A percentile compares a stretch with the other conserved stretches of the same genome.
These are phyloP conservation scores for Dianthus caryophyllus DNA, from an alignment of 148 eudicot genomes.

Conservation along the genomic window DNA sequence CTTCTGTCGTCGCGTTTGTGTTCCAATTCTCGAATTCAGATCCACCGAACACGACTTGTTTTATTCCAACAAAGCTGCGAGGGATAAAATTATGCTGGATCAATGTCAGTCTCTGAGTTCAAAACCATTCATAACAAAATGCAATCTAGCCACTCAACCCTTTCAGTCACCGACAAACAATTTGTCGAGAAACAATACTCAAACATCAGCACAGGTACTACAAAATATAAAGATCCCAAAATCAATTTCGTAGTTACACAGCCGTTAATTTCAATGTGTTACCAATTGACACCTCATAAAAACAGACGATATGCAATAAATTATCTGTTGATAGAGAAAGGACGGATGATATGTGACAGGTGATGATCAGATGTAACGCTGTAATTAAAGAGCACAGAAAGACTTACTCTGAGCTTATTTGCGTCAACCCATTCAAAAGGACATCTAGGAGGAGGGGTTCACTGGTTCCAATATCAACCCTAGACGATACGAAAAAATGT, in stretches of 20 bases:
- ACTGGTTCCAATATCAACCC: constrained; percentile 90
- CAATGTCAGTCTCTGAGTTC: background rate
- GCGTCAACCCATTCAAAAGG: constrained; percentile 72
- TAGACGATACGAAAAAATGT: constrained; percentile 28
- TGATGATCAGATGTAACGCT: background rate
- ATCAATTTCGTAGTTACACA: too few species aligned
- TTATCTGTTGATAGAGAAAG: background rate
- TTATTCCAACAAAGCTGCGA: constrained; percentile 74
- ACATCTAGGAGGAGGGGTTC: constrained; percentile 81
- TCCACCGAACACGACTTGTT: constrained; percentile 89
- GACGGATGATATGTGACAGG: background rate
- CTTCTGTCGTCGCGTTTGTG: constrained; percentile 61
- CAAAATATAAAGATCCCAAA: too few species aligned
- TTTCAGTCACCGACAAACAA: too few species aligned
- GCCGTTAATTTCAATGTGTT: too few species aligned
- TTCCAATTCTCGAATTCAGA: constrained; percentile 76
- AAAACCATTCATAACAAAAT: background rate
- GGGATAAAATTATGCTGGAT: constrained; percentile 8
- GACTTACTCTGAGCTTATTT: constrained; percentile 92
- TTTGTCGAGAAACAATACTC: too few species aligned
- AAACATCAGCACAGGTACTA: too few species aligned
- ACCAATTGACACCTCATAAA: background rate
- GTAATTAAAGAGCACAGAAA: background rate
- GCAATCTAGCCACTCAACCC: background rate
- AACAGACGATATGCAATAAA: background rate